Conservation (phyloP, 2,329 filamentous ascomycete species). For the Waltergamsia citrina region DNA sequence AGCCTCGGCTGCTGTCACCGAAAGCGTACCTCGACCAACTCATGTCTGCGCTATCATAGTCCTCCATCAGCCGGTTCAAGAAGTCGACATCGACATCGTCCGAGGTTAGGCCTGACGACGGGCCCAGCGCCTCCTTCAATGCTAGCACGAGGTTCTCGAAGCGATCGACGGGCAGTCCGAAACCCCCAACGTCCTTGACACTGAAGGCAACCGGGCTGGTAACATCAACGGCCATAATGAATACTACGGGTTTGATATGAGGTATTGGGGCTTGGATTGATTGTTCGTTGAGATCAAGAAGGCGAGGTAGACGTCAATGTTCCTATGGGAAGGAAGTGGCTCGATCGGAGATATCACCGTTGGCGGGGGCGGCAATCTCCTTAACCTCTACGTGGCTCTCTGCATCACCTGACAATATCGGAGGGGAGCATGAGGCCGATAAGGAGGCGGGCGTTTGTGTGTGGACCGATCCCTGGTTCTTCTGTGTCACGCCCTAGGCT, state of each 20-base stretch:
- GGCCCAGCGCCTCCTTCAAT: conserved; percentile 68
- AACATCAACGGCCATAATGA: conserved; percentile 24
- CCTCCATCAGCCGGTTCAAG: conserved; percentile 62
- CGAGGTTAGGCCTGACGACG: conserved; percentile 72
- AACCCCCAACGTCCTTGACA: conserved; percentile 3
- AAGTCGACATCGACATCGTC: conserved; percentile 69
- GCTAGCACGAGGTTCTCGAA: conserved; percentile 65
- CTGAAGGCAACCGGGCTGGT: conserved; percentile 12
- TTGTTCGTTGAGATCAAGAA: not conserved
- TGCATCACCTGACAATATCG: not conserved
- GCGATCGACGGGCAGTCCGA: conserved; percentile 23
- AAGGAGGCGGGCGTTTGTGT: not conserved
- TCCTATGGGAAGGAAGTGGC: too few species aligned
- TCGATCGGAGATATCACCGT: too few species aligned
- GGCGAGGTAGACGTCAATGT: too few species aligned
- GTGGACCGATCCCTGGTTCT: conserved; percentile 1
- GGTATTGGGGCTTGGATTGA: not conserved
- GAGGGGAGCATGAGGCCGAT: not conserved
- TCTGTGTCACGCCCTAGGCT: not conserved
- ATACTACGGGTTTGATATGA: not conserved
- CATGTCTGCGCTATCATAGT: conserved; percentile 57
- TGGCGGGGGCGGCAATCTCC: not conserved
- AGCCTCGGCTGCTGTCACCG: conserved; percentile 58
- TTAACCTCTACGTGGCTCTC: not conserved
- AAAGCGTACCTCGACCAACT: conserved; percentile 73